phyloP scores from a whole-genome alignment of 2,329 filamentous ascomycete species.

The Beauveria varroae region DNA sequence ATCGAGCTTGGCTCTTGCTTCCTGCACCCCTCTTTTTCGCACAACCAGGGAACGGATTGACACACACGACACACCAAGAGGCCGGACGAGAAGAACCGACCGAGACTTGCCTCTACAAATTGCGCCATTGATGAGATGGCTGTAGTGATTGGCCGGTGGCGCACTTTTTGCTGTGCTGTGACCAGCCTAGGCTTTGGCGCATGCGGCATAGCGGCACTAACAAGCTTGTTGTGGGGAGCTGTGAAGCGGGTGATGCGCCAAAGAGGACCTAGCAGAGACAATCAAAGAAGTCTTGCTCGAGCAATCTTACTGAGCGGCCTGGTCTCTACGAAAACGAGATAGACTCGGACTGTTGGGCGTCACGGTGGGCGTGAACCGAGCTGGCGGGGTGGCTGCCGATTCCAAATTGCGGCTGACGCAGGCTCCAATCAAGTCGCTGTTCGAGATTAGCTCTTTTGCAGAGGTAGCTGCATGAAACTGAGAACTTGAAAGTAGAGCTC shows the following conservation, averaged over 20 bases:
- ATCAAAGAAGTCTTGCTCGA: background rate
- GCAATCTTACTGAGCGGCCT: background rate
- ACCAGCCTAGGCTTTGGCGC: background rate
- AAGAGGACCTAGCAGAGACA: background rate
- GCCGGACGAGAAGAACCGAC: background rate
- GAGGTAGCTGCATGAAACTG: too few species aligned
- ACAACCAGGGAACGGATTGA: background rate
- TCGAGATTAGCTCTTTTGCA: too few species aligned
- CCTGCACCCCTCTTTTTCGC: background rate
- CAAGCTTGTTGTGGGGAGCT: slow-evolving; percentile 1
- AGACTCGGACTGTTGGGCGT: too few species aligned
- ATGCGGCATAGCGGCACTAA: slow-evolving; percentile 5
- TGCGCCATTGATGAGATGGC: slow-evolving; percentile 6
- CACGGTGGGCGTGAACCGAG: too few species aligned
- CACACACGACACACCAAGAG: too few species aligned
- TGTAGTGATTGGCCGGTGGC: slow-evolving; percentile 6
- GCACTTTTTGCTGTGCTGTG: background rate
- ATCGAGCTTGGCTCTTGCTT: background rate
- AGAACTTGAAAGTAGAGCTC: too few species aligned
- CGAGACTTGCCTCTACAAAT: background rate
- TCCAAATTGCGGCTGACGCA: too few species aligned
- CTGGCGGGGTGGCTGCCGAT: too few species aligned
- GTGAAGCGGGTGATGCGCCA: background rate
- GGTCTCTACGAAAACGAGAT: background rate
- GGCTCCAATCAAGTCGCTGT: too few species aligned